Base-by-base conservation (phyloP, 768 basidiomycete genomes). In the Myochromella boudieri region DNA sequence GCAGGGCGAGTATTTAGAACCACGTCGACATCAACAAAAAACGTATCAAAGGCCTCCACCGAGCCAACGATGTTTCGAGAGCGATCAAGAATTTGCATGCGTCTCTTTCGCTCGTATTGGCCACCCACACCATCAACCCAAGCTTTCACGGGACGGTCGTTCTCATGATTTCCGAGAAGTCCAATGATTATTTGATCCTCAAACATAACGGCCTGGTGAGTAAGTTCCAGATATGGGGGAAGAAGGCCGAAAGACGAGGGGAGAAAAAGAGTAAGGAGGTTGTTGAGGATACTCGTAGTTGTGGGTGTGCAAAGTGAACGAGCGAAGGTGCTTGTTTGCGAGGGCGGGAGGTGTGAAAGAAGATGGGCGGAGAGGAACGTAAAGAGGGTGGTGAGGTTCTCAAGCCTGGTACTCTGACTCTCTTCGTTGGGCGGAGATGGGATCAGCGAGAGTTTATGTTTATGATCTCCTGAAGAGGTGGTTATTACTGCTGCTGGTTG, bases 21-120 rank as follows among this genome's bases (percentile, higher is more conserved):
- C 20, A 62, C 54, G 27, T 68, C 69, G 14, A 68, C 60, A 49
- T 75, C 70, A 22, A 68, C 72, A 17, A 60, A 52, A 57, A 83
- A 81, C 17, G 68, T 68, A 42, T 66, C 66, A 6, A 58, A 60
- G 6, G 61, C 57, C 39, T 71, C 67, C 20, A 69, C 71, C 1
- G 65, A 60, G 6, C 60, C 59, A n/a, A 82, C 51, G 34, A 83
- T 69, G 12, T 56, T 56, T 46, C 91, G 72, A 11, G 80, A 75
- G n/a, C 65, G 64, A 32, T 87, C 82, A 5, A 92, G 71, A 36
- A 93, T 79, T 42, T 72, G 69, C 26, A 78, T 67, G 11, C 92
- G 75, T 56, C 91, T 67, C 55, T 85, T 81, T 49, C 81, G 80
- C 61, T 93, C 92, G 62, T 93, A 95, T 63, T 91, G 88, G 2